These are phyloP conservation scores for Ormosia emarginata DNA, from an alignment of 306 rosid species.

Conservation along the genomic window DNA sequence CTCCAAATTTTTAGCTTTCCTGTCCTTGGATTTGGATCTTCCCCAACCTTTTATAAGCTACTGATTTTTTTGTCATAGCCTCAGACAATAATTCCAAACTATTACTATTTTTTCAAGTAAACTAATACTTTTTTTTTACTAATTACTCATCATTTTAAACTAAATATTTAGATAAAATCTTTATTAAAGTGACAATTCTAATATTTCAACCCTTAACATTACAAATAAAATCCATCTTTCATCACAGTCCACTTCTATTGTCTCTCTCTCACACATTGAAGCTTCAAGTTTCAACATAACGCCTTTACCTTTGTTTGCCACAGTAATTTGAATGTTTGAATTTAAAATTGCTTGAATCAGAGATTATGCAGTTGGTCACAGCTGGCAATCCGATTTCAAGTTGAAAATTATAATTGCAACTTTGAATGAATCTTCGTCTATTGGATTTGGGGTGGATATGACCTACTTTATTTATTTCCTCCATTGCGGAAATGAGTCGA, in stretches of 20 bases:
- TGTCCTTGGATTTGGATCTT: not conserved
- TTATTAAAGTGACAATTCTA: too few relatives aligned
- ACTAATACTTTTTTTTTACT: too few relatives aligned
- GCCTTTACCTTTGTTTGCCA: not conserved
- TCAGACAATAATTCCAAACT: not conserved
- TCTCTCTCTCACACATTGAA: too few relatives aligned
- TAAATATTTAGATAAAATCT: too few relatives aligned
- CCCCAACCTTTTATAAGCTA: not conserved
- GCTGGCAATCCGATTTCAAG: slow-evolving; percentile 13
- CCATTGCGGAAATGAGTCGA: not conserved
- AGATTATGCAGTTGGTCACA: slow-evolving; percentile 12
- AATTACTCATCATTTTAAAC: too few relatives aligned
- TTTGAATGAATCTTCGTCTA: not conserved
- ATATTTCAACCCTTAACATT: too few relatives aligned
- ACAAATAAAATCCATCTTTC: too few relatives aligned
- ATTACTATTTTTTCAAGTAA: not conserved
- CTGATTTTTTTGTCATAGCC: not conserved
- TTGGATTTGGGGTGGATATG: not conserved
- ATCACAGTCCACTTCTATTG: too few relatives aligned
- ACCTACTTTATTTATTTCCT: not conserved
- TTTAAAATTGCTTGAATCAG: not conserved
- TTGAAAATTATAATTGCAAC: not conserved
- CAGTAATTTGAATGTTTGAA: not conserved
- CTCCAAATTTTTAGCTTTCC: not conserved
- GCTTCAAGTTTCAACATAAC: not conserved